Evolutionary conservation across 1,284 basidiomycete genomes (phyloP).

Genomic region (Albatrellus sp.): DNA sequence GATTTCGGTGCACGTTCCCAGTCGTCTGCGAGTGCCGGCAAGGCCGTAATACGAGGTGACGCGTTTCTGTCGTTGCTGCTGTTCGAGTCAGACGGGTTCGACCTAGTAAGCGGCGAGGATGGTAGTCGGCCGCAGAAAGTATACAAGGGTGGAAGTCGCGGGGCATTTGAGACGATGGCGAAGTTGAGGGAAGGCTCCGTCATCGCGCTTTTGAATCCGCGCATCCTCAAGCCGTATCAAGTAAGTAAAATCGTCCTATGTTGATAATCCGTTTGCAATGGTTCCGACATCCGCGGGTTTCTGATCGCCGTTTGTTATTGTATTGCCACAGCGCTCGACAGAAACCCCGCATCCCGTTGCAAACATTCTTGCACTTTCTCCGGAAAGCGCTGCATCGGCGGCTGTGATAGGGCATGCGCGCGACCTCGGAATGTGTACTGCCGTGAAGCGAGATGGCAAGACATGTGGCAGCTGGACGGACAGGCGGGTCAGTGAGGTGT

Average conservation of each 20-base stretch:
- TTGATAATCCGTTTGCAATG: too few species aligned
- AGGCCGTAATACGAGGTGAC: constrained; percentile 60
- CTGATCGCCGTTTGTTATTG: not conserved
- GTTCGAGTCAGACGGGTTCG: constrained; percentile 75
- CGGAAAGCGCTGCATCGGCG: constrained; percentile 68
- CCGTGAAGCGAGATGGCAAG: constrained; percentile 68
- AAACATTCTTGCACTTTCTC: constrained; percentile 82
- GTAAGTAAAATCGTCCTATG: constrained; percentile 24
- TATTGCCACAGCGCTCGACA: constrained; percentile 27
- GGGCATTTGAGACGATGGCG: constrained; percentile 83
- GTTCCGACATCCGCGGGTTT: too few species aligned
- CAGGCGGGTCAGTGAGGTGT: constrained; percentile 68
- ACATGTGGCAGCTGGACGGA: constrained; percentile 82
- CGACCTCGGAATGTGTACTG: constrained; percentile 78
- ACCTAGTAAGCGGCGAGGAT: constrained; percentile 35
- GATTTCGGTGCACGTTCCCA: constrained; percentile 59
- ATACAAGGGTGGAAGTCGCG: constrained; percentile 81
- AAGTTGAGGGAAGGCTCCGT: constrained; percentile 83
- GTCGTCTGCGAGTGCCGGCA: constrained; percentile 39
- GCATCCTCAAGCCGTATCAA: constrained; percentile 74
- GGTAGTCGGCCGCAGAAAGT: constrained; percentile 39
- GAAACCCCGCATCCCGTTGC: constrained; percentile 62
- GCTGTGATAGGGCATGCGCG: constrained; percentile 77
- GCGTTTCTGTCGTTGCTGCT: constrained; percentile 74
- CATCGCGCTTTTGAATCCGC: constrained; percentile 82